Conservation (phyloP, 345 rosid species). For the Citrus glauca region DNA sequence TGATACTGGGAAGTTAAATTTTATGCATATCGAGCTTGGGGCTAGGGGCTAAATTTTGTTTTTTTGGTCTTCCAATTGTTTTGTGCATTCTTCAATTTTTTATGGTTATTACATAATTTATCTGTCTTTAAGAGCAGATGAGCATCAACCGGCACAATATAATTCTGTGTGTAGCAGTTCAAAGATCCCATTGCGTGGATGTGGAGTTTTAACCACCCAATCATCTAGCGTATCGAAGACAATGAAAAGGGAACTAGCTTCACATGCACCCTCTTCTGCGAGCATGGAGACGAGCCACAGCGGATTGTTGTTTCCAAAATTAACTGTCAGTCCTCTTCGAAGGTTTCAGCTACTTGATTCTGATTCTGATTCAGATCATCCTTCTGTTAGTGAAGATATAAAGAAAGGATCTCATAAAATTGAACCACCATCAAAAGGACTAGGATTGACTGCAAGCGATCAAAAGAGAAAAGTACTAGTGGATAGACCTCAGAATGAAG, state of each 20-base stretch:
- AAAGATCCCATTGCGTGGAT: conserved; percentile 50
- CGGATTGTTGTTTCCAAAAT: conserved; percentile 41
- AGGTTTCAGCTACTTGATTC: conserved; percentile 81
- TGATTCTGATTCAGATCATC: conserved; percentile 54
- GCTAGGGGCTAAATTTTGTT: not conserved
- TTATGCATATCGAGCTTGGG: not conserved
- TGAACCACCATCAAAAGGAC: conserved; percentile 24
- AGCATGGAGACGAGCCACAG: conserved; percentile 30
- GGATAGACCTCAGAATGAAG: conserved; percentile 28
- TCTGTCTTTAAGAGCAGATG: conserved; percentile 33
- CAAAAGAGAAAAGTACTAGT: conserved; percentile 29
- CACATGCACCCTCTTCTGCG: conserved; percentile 37
- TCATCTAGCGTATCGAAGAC: conserved; percentile 31
- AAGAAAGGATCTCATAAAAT: conserved; percentile 23
- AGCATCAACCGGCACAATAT: conserved; percentile 31
- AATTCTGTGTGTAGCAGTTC: conserved; percentile 62
- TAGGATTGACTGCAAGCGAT: conserved; percentile 22
- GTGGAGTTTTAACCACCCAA: conserved; percentile 34
- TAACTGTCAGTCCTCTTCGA: conserved; percentile 74
- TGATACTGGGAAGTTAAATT: not conserved
- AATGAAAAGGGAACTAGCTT: conserved; percentile 30
- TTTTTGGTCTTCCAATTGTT: not conserved
- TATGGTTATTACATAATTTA: not conserved
- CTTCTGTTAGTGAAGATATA: conserved; percentile 26
- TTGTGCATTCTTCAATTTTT: not conserved